A percentile compares a stretch with the other conserved stretches of the same genome.
Conservation (phyloP, 2,329 filamentous ascomycete species). For the Fusarium pseudograminearum region DNA sequence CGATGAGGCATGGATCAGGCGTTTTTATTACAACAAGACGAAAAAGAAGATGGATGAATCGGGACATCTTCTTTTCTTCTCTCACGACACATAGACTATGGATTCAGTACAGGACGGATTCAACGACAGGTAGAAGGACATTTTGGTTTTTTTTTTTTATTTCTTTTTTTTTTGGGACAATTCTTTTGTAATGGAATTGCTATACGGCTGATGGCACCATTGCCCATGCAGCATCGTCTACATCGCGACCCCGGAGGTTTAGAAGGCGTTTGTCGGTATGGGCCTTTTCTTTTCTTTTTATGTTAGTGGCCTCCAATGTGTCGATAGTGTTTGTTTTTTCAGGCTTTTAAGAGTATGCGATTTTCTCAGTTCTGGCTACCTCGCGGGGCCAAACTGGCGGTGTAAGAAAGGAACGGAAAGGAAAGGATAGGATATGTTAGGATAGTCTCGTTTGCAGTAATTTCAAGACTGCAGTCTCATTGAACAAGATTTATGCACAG, state of each 20-base stretch:
- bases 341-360: conserved; percentile 20
- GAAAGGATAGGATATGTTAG: background rate
- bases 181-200: conserved; percentile 39
- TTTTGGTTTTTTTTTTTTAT: conserved; percentile 11
- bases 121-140: conserved; percentile 34
- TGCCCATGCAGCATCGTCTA: conserved; percentile 18
- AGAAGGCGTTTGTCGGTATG: conserved; percentile 20
- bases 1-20: conserved; percentile 42
- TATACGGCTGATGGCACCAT: conserved; percentile 29
- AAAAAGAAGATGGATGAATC: conserved; percentile 36
- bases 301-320: conserved; percentile 15
- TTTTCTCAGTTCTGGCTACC: conserved; percentile 37
- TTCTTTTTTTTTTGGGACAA: background rate
- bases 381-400: conserved; percentile 46
- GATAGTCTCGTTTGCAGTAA: conserved; percentile 33
- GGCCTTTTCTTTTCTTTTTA: background rate
- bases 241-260: conserved; percentile 30
- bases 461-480: conserved; percentile 34
- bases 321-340: conserved; percentile 34
- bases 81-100: conserved; percentile 43
- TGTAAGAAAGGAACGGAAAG: conserved; percentile 32
- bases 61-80: conserved; percentile 25
- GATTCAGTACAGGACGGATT: conserved; percentile 38
- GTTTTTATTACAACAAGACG: conserved; percentile 38
- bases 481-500: conserved; percentile 23